Conservation (phyloP, 352 stramenopile genomes). For the Globisporangium nagaii region DNA sequence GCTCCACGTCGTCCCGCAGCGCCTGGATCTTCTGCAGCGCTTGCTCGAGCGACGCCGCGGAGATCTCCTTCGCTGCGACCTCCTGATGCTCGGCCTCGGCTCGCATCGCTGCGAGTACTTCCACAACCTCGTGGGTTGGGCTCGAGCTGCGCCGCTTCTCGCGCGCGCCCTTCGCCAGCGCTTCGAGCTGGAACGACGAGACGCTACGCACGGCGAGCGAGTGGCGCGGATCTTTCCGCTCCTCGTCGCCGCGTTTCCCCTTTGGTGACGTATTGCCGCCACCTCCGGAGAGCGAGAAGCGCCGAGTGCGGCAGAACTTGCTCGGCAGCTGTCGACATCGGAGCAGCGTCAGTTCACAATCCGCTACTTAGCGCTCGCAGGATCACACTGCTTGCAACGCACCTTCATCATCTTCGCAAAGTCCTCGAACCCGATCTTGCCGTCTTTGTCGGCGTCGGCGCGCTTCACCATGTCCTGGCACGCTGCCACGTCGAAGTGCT, state of each 20-base stretch:
- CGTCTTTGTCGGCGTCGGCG: conserved; percentile 55
- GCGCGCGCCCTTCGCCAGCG: background rate
- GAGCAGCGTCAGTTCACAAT: no score
- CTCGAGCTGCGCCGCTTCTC: conserved; percentile 21
- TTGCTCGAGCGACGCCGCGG: conserved; percentile 21
- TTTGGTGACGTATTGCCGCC: background rate
- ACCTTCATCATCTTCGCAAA: conserved; percentile 67
- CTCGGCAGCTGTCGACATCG: conserved; percentile 14
- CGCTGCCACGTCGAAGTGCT: conserved; percentile 46
- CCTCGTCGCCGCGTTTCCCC: conserved; percentile 6
- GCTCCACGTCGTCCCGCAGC: conserved; percentile 16
- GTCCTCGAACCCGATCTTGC: conserved; percentile 64
- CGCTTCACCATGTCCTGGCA: conserved; percentile 69
- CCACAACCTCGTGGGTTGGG: conserved; percentile 9
- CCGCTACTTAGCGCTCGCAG: no score
- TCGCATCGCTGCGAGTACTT: conserved; percentile 11
- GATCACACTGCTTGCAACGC: background rate
- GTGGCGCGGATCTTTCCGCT: conserved; percentile 11
- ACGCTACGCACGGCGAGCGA: conserved; percentile 15
- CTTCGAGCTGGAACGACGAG: conserved; percentile 19
- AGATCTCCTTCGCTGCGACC: conserved; percentile 13
- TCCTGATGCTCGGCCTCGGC: conserved; percentile 21
- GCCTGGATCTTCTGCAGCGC: conserved; percentile 35
- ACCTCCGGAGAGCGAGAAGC: background rate
- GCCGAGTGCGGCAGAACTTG: conserved; percentile 6